phyloP scores from a whole-genome alignment of 495 filamentous ascomycete species.

The Xylaria scruposa region DNA sequence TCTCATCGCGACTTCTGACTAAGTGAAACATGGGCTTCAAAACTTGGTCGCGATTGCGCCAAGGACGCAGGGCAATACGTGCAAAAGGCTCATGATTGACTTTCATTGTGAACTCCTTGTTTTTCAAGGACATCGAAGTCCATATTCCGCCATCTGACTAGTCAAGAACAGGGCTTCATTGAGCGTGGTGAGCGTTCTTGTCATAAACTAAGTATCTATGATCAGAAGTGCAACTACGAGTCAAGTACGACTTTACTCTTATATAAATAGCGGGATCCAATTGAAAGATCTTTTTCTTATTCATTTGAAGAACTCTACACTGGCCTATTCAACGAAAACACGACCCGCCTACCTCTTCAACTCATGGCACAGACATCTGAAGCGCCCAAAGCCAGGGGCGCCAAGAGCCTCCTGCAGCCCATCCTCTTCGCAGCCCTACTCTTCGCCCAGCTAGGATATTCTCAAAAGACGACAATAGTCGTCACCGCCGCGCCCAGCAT shows the following conservation, averaged over 20 bases:
- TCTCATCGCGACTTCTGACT: slow-evolving; percentile 5
- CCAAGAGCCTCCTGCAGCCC: not conserved
- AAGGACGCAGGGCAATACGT: not conserved
- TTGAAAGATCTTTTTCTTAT: not conserved
- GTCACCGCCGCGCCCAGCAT: slow-evolving; percentile 23
- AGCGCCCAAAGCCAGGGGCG: not conserved
- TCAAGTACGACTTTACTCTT: not conserved
- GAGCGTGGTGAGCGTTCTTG: not conserved
- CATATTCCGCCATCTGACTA: not conserved
- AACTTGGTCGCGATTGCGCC: not conserved
- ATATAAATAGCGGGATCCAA: not conserved
- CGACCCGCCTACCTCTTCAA: not conserved
- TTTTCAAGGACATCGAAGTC: not conserved
- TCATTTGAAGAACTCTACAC: not conserved
- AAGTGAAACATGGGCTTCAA: slow-evolving; percentile 9
- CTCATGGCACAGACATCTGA: not conserved
- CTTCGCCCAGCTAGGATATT: not conserved
- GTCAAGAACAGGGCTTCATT: not conserved
- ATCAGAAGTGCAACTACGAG: not conserved
- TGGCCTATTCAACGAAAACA: not conserved
- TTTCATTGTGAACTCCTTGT: not conserved
- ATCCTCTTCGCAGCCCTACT: slow-evolving; percentile 6
- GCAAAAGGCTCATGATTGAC: not conserved
- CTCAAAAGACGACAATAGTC: not conserved
- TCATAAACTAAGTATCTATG: no score